Base-by-base conservation (phyloP, 441 rosid species). In the Kokia cookei region DNA sequence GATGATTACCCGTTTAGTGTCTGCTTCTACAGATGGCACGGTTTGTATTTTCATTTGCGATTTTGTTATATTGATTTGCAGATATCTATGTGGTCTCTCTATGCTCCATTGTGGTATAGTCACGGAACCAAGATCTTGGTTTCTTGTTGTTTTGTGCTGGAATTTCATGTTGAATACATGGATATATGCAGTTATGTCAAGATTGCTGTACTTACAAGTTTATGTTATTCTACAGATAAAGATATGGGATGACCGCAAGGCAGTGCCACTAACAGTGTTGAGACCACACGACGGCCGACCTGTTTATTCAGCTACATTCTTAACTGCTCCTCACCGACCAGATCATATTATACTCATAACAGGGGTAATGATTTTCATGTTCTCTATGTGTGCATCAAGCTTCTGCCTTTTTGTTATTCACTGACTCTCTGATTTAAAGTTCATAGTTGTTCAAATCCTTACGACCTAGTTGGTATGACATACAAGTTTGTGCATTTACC, bases 21-120 rank as follows among this genome's bases (percentile, higher is more conserved):
- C 99, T 50, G 97, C 99, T 78, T 90, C 99, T 7, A 77, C 74
- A 60, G 99, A 95, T 85, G 98, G 98, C 80, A 82, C 84, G 88
- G 99, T 95, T 68, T 71, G 98, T 87, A 62, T 72, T 62, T 66
- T 66, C 13, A 63, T 29, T 19, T 43, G 53, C 37, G 47, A 40
- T 29, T 27, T 78, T 76, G 13, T n/a, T 65, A 27, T 57, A 2
- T 27, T 58, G 40, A 29, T 43, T 17, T 42, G 54, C 42, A 22
- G 64, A 42, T 40, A 29, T 75, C 24, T 75, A 37, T 48, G 15
- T 15, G 47, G 8, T 60, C 61, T 47, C 51, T 32, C 15, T 74
- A 4, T 11, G 13, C 22, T 48, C 8, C 19, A 5, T 40, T 11
- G 8, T 42, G 65, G 35, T 42, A 35, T 42, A 40, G 10, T 43